Evolutionary conservation across 768 basidiomycete genomes (phyloP).

Genomic region (Pisolithus sp.): DNA sequence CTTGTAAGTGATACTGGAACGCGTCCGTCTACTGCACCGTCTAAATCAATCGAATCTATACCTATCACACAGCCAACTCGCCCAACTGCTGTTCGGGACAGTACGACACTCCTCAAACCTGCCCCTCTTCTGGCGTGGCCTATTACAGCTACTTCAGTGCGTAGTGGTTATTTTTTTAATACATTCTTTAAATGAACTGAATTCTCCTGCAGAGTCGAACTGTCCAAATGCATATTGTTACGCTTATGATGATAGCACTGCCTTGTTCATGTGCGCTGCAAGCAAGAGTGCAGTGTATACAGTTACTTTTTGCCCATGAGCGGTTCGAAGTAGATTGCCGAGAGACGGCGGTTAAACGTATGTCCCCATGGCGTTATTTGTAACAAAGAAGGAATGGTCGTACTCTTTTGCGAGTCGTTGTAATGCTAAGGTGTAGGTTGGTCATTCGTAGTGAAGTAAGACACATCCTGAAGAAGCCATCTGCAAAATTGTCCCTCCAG

Average conservation of each 20-base stretch:
- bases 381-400: too few relatives aligned
- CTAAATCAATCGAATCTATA: not conserved
- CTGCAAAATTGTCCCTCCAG: too few relatives aligned
- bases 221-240: constrained; percentile 39
- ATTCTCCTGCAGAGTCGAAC: constrained; percentile 25
- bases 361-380: too few relatives aligned
- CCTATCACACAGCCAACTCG: constrained; percentile 35
- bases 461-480: too few relatives aligned
- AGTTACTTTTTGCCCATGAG: not conserved
- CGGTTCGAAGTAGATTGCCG: not conserved
- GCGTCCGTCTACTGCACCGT: not conserved
- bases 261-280: constrained; percentile 32
- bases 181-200: constrained; percentile 1
- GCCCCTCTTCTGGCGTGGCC: constrained; percentile 37
- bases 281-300: not conserved
- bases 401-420: too few relatives aligned
- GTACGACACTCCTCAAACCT: constrained; percentile 43
- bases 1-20: constrained; percentile 3
- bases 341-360: too few relatives aligned
- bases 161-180: not conserved
- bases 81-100: constrained; percentile 55
- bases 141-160: constrained; percentile 37
- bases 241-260: constrained; percentile 40
- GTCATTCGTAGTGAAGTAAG: too few relatives aligned
- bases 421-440: too few relatives aligned